Base-by-base conservation (phyloP, 768 basidiomycete species). In the Rhodotorula paludigena region DNA sequence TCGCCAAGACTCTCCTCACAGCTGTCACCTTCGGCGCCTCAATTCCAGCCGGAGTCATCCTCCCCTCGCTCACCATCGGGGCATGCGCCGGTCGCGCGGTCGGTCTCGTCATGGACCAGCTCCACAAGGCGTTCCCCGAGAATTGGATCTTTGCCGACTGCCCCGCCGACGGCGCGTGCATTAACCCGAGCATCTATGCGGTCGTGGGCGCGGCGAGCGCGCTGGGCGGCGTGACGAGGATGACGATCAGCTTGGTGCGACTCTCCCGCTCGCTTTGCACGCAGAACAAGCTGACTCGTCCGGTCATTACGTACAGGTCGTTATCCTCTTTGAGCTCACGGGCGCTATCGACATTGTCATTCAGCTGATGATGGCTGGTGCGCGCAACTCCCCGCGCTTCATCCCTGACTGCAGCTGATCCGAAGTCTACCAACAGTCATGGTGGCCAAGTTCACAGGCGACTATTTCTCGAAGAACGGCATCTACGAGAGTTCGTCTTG, bases 11-110 rank as follows among this genome's bases (percentile, higher is more conserved):
- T 3, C 82, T 82, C 4, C 78, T 96, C 63, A 92, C 91, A 0
- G 81, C 92, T 58, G 82, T 94, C 51, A 97, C 94, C 0, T 97
- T 97, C 68, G 96, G 94, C 12, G 90, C 94, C 80, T 89, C 88
- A 75, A 74, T 92, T 16, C 90, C 90, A 52, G 92, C 92, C 16
- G 94, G 94, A 9, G 93, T 99, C 71, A 97, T 99, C 79, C 89
- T 99, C 35, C 94, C 94, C 0, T 90, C 92, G 0, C 84, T 98
- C 15, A 92, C 78, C 21, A 92, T 96, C n/a, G 93, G 94, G 35
- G 92, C 93, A 0, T 94, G 92, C 76, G 89, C 89, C 36, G 94
- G 94, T 2, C 84, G 94, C 38, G 85, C 96, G 30, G 75, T 92
- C 54, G 93, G 94, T 38, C 84, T 96, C 57, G 75, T 81, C 7